Evolutionary conservation across 768 basidiomycete genomes (phyloP).

Genomic region (Fomitopsis pulvina): DNA sequence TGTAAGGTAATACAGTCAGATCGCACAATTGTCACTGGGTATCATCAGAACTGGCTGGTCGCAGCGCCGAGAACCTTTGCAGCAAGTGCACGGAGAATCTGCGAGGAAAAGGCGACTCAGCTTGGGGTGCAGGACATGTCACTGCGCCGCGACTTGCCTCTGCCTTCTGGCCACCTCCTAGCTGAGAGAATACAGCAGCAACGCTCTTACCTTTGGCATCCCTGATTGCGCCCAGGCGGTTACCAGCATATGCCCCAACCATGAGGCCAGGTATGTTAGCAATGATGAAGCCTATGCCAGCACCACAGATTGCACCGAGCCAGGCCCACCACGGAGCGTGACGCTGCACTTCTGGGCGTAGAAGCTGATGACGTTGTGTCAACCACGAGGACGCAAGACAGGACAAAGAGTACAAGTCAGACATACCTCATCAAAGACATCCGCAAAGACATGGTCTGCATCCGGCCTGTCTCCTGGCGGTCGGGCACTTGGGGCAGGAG

Average conservation of each 20-base stretch:
- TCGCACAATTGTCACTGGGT: background rate
- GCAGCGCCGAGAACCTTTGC: conserved; percentile 77
- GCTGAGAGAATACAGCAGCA: conserved; percentile 75
- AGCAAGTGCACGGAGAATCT: conserved; percentile 80
- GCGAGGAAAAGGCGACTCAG: background rate
- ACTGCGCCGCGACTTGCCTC: conserved; percentile 46
- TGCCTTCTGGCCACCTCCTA: conserved; percentile 76
- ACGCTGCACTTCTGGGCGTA: conserved; percentile 76
- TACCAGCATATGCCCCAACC: conserved; percentile 83
- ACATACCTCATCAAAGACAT: conserved; percentile 86
- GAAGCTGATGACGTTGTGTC: no score
- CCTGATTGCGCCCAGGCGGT: conserved; percentile 83
- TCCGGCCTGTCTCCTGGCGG: conserved; percentile 48
- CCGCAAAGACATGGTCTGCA: conserved; percentile 76
- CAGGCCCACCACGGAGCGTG: conserved; percentile 71
- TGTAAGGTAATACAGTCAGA: background rate
- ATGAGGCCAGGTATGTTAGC: conserved; percentile 85
- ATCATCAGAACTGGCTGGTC: conserved; percentile 19
- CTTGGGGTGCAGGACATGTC: background rate
- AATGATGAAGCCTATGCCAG: conserved; percentile 40
- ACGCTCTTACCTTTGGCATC: conserved; percentile 96
- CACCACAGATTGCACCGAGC: conserved; percentile 64
- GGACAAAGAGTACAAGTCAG: background rate
- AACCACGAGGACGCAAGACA: no score
- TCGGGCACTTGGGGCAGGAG: conserved; percentile 21